Base-by-base conservation (phyloP, 257 asterid genomes). In the Solanum chmielewskii region DNA sequence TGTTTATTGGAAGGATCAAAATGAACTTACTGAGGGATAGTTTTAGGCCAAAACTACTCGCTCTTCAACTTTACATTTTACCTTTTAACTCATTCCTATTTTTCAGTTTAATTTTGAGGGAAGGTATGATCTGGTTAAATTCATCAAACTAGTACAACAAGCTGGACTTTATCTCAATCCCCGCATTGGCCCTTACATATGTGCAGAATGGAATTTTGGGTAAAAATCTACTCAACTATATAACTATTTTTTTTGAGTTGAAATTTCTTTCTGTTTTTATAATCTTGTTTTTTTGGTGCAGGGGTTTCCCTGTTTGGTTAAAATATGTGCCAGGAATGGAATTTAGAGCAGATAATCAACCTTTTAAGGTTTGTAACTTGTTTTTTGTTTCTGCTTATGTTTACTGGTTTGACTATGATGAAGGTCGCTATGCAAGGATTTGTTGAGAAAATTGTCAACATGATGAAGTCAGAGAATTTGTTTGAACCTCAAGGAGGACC, bases 121-220 rank as follows among this genome's bases (percentile, higher is more conserved):
- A 33, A 89, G 96, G 76, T 93, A 86, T 45, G 98, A 95, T 88
- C 91, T 96, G 47, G 95, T 96, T 31, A 92, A 91, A 87, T 96
- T 96, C 91, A 88, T 96, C 90, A 94, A 94, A 85, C 74, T 94
- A 82, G 98, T 80, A n/a, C 94, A 95, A 13, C 92, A 94, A 87
- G 97, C 98, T 60, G 99, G 99, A 39, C 98, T 95, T 44, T 95
- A 95, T 47, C 98, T 94, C 86, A 96, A 94, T 86, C 99, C 93
- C 70, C 96, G 98, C 12, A 94, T 96, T 59, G 99, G 98, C 85
- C 99, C 99, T 47, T 95, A 90, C 66, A 90, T 94, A 80, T 95
- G 98, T 85, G 99, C 98, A 14, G 99, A 96, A 73, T 95, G 98
- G 98, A 96, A 95, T 84, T 93, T 93, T 77, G 98, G 99, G 98